Conservation (phyloP, 2,329 filamentous ascomycete species). For the Aspergillus calidoustus region DNA sequence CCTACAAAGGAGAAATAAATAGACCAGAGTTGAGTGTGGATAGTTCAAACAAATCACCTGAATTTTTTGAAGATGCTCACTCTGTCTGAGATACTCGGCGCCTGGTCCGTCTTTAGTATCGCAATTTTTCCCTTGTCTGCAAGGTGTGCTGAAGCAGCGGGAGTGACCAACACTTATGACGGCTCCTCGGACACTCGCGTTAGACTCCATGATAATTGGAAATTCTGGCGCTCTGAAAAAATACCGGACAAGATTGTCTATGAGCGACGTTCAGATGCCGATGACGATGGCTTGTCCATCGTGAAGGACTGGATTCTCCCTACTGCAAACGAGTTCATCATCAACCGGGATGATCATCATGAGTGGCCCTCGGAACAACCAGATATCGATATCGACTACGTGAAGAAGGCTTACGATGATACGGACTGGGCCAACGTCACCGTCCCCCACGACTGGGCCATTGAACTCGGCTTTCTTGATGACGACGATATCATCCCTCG, state of each 20-base stretch:
- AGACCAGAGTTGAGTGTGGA: no score
- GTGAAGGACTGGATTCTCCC: neutral
- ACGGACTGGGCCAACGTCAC: neutral
- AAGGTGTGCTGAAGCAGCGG: no score
- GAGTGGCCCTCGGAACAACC: neutral
- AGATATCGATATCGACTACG: neutral
- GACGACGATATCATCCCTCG: no score
- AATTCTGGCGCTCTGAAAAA: constrained; percentile 1
- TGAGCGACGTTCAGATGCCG: neutral
- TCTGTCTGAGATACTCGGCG: no score
- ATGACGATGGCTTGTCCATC: neutral
- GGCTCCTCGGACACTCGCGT: neutral
- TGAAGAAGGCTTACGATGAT: constrained; percentile 3
- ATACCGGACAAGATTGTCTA: constrained; percentile 7
- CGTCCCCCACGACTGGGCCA: constrained; percentile 13
- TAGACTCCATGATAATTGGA: neutral
- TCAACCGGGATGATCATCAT: no score
- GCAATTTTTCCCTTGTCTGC: no score
- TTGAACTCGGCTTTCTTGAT: neutral
- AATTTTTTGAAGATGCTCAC: no score
- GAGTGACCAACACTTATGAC: no score
- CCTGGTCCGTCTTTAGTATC: no score
- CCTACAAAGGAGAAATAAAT: no score
- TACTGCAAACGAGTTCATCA: no score
- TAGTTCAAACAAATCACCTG: no score